phyloP scores from a whole-genome alignment of 208 protist genomes.

The Herpetomonas tarakana region DNA sequence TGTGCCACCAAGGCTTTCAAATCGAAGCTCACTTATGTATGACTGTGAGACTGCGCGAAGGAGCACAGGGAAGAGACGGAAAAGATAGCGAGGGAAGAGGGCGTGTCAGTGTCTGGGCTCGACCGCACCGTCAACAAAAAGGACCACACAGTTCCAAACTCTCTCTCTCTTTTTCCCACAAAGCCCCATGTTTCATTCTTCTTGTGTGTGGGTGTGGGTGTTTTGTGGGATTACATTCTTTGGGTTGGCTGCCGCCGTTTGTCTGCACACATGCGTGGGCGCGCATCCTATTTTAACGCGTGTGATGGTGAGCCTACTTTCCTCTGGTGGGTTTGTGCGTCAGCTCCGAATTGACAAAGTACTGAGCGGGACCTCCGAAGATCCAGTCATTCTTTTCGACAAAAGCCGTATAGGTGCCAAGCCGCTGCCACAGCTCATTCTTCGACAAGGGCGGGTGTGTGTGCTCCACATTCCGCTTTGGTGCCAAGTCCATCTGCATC shows the following conservation, averaged over 20 bases:
- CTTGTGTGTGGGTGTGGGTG: no score
- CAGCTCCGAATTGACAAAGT: slow-evolving; percentile 17
- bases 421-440: slow-evolving; percentile 10
- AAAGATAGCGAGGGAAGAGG: no score
- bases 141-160: no score
- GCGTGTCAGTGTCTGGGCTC: no score
- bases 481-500: slow-evolving; percentile 2
- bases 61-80: no score
- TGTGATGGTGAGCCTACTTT: neutral
- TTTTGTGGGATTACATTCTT: no score
- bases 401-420: slow-evolving; percentile 24
- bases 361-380: slow-evolving; percentile 23
- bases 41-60: neutral
- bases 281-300: no score
- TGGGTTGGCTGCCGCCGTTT: no score
- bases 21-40: neutral
- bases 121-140: no score
- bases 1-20: slow-evolving; percentile 8
- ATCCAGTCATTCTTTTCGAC: slow-evolving; percentile 32
- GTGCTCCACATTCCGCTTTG: neutral
- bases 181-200: no score
- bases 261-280: no score
- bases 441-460: neutral
- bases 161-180: no score
- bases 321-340: neutral